phyloP scores from a whole-genome alignment of 2,329 filamentous ascomycete genomes.

The Tolypocladium sp. region DNA sequence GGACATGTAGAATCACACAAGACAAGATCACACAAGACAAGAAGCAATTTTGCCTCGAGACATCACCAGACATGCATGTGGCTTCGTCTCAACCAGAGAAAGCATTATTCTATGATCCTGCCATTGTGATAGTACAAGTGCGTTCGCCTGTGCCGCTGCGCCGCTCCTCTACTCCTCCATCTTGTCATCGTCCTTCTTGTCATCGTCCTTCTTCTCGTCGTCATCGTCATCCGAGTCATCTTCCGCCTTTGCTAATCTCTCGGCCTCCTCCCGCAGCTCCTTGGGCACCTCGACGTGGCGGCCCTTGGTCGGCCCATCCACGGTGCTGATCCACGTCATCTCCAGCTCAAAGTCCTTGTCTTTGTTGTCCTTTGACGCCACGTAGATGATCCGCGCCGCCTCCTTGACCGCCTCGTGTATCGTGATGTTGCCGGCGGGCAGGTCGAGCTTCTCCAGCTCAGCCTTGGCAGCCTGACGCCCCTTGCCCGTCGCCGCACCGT shows the following conservation, averaged over 20 bases:
- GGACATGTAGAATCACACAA: neutral
- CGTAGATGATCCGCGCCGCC: constrained; percentile 92
- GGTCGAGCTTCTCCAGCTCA: constrained; percentile 94
- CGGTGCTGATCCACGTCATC: constrained; percentile 93
- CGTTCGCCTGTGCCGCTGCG: constrained; percentile 7
- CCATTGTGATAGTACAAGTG: constrained; percentile 26
- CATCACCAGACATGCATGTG: neutral
- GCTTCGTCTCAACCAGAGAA: constrained; percentile 10
- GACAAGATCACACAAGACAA: neutral
- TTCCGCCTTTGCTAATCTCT: constrained; percentile 83
- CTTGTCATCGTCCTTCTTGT: constrained; percentile 59
- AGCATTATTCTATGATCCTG: constrained; percentile 25
- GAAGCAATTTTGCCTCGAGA: neutral
- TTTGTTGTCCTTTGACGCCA: constrained; percentile 97
- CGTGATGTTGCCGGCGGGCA: constrained; percentile 66
- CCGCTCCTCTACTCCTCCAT: constrained; percentile 69
- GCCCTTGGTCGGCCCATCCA: constrained; percentile 82
- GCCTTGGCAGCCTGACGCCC: constrained; percentile 95
- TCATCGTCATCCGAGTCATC: constrained; percentile 84
- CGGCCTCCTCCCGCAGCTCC: constrained; percentile 82
- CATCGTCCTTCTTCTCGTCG: constrained; percentile 64
- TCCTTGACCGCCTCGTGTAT: constrained; percentile 88
- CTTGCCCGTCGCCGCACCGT: constrained; percentile 94
- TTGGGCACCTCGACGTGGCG: constrained; percentile 89
- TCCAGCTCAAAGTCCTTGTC: constrained; percentile 99